Evolutionary conservation across 202 grass and related monocot species (phyloP), one percentile per base, ranked within the genome.

Genomic region (Brachypodium distachyon): DNA sequence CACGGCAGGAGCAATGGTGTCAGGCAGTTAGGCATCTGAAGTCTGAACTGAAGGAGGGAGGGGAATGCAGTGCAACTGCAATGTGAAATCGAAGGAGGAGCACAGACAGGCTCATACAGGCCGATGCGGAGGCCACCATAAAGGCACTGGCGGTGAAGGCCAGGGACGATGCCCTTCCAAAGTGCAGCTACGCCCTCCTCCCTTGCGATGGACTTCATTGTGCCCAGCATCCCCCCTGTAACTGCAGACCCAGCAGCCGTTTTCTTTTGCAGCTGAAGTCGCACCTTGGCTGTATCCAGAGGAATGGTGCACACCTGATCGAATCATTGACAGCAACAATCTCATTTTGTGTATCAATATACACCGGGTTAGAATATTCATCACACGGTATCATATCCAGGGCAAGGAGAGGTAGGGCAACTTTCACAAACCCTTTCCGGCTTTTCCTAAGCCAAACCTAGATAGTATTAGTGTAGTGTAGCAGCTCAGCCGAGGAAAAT

Each of bases 181-280:
- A 97, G 93, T 6, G 90, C 85, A 1, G 72, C 33, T 32, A 92
- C 61, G 19, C 93, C 93, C 77, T 97, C 93, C 54, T 97, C 94
- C 76, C 86, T 85, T 50, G 72, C 84, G 0, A 93, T 93, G 18
- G 42, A 84, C 12, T 79, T n/a, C 17, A 97, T 82, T 14, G 91
- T 97, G 40, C 72, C 72, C 7, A 97, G 60, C 86, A 76, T 81
- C 68, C 94, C 94, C 27, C 85, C 86, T 46, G 47, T 33, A 51
- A 18, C 17, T 9, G 48, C 5, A 2, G 59, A 23, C 1, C 74
- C 86, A 47, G 65, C 65, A 67, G 64, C 40, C 42, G 65, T 47
- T 80, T 91, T 90, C 81, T 87, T 97, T 48, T 97, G 94, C 67
- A 97, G 81, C 90, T 93, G 94, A 83, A 97, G 94, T 31, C 91